Percentiles rank a stretch among this genome's conserved stretches.
Evolutionary conservation across 2,329 filamentous ascomycete genomes (phyloP).

Genomic region (Botrytis paeoniae): DNA sequence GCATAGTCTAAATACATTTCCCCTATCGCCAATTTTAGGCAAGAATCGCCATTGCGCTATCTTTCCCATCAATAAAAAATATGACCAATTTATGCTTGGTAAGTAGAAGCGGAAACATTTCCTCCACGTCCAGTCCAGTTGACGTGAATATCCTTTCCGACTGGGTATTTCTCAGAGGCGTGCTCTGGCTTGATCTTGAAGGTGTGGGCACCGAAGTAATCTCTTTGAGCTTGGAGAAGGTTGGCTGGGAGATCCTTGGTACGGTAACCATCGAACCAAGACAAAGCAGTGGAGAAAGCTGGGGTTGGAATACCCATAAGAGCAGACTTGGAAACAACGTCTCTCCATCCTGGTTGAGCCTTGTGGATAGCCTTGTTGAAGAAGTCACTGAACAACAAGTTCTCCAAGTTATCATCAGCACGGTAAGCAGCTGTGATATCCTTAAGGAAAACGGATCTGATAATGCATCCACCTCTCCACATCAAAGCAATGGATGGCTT

Average conservation of each 20-base stretch:
- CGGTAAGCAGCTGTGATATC: constrained; percentile 98
- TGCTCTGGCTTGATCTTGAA: constrained; percentile 82
- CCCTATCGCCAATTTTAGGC: constrained; percentile 10
- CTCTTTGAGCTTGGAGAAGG: constrained; percentile 96
- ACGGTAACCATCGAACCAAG: constrained; percentile 98
- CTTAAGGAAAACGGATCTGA: constrained; percentile 99
- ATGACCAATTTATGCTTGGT: constrained; percentile 70
- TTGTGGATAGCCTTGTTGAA: constrained; percentile 99
- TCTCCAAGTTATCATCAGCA: constrained; percentile 90
- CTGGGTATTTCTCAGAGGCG: constrained; percentile 75
- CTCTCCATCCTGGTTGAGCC: constrained; percentile 89
- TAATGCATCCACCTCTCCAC: constrained; percentile 99
- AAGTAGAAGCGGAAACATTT: constrained; percentile 95
- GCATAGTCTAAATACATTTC: constrained; percentile 18
- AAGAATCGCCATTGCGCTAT: not conserved
- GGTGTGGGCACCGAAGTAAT: constrained; percentile 97
- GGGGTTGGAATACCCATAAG: constrained; percentile 94
- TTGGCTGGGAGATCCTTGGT: constrained; percentile 97
- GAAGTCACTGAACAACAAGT: constrained; percentile 98
- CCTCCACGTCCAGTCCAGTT: constrained; percentile 99
- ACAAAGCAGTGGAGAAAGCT: constrained; percentile 93
- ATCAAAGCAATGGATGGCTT: constrained; percentile 99
- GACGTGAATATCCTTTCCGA: constrained; percentile 89
- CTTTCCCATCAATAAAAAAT: constrained; percentile 1
- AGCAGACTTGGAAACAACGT: constrained; percentile 86